Evolutionary conservation across 1,139 yeast species (phyloP).

Genomic region (Tardiomyces blankii): DNA sequence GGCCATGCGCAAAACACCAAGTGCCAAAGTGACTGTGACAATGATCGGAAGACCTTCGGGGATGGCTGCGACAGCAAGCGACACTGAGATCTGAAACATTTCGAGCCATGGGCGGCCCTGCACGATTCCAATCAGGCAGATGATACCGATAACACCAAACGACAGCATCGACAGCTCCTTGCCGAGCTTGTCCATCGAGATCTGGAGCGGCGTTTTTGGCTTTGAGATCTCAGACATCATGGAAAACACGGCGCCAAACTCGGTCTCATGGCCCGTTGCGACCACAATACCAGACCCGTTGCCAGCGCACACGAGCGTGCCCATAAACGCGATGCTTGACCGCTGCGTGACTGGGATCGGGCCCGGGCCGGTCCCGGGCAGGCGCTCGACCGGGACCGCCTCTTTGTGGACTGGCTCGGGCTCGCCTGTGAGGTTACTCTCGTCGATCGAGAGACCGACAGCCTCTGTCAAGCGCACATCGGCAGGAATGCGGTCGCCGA

Average conservation of each 20-base stretch:
- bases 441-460: slow-evolving; percentile 74
- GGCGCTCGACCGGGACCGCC: slow-evolving; percentile 23
- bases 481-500: slow-evolving; percentile 94
- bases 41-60: slow-evolving; percentile 97
- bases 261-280: slow-evolving; percentile 79
- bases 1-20: slow-evolving; percentile 95
- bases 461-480: slow-evolving; percentile 74
- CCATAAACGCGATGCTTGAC: slow-evolving; percentile 80
- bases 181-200: slow-evolving; percentile 89
- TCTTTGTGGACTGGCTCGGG: slow-evolving; percentile 71
- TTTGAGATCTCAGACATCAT: slow-evolving; percentile 92
- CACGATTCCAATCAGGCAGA: slow-evolving; percentile 72
- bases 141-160: slow-evolving; percentile 75
- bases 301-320: slow-evolving; percentile 90
- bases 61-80: slow-evolving; percentile 94
- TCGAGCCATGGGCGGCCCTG: slow-evolving; percentile 94
- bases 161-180: slow-evolving; percentile 76
- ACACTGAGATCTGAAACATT: slow-evolving; percentile 94
- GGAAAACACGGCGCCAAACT: slow-evolving; percentile 77
- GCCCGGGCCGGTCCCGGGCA: slow-evolving; percentile 14
- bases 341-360: slow-evolving; percentile 52
- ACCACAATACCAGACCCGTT: slow-evolving; percentile 90
- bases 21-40: slow-evolving; percentile 89
- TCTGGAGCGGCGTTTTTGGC: slow-evolving; percentile 92
- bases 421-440: slow-evolving; percentile 91